Conservation (phyloP, 768 basidiomycete species). For the Tulasnella sp. region DNA sequence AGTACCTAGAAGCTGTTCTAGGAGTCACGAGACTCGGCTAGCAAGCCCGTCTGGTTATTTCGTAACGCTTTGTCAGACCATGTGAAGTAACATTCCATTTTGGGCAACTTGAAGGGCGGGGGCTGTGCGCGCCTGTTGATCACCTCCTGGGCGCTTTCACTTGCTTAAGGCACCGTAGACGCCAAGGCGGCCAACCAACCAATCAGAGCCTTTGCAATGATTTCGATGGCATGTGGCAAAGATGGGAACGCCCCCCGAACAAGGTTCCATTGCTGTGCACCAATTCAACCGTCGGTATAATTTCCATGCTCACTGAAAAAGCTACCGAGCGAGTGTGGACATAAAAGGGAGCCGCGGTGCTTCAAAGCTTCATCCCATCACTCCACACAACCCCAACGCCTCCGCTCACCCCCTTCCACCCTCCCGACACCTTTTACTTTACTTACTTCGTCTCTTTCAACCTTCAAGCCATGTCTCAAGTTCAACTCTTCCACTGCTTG, state of each 20-base stretch:
- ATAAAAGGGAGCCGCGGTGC: background rate
- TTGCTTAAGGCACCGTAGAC: background rate
- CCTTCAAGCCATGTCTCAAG: background rate
- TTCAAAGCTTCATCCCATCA: background rate
- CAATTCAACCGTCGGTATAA: background rate
- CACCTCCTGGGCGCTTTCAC: background rate
- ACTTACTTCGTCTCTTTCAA: background rate
- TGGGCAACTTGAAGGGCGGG: background rate
- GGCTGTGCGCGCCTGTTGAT: conserved; percentile 8
- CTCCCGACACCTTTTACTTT: background rate
- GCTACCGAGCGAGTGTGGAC: background rate
- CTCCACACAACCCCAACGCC: background rate
- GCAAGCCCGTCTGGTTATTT: background rate
- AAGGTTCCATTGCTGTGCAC: background rate
- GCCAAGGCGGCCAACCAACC: background rate
- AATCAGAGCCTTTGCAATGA: background rate
- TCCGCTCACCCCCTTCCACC: background rate
- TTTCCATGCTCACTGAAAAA: background rate
- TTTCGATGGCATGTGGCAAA: background rate
- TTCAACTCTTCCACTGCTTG: conserved; percentile 22
- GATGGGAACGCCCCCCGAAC: background rate
- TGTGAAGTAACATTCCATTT: background rate
- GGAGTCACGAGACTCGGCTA: background rate
- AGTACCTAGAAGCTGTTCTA: background rate
- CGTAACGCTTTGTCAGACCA: background rate